These are phyloP conservation scores for Domatiomyces globalis DNA, from an alignment of 2,329 filamentous ascomycete species.

Conservation along the genomic window DNA sequence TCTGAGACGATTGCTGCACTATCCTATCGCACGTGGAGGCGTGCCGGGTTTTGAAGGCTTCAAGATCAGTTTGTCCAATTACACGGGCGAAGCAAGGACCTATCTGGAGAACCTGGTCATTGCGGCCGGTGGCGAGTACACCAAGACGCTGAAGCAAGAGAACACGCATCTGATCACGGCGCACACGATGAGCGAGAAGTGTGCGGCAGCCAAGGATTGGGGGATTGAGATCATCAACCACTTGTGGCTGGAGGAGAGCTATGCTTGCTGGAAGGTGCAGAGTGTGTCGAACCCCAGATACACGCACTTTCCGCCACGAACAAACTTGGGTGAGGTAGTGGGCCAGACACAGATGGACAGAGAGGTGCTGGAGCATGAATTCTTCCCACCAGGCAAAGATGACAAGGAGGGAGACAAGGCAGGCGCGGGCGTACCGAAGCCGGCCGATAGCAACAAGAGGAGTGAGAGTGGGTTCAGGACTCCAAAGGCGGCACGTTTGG, in stretches of 20 bases:
- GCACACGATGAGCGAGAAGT: slow-evolving; percentile 81
- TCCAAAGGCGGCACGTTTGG: slow-evolving; percentile 38
- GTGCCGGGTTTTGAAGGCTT: slow-evolving; percentile 65
- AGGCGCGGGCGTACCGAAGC: slow-evolving; percentile 20
- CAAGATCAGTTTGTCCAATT: slow-evolving; percentile 86
- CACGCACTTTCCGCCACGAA: slow-evolving; percentile 71
- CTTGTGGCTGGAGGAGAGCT: slow-evolving; percentile 94
- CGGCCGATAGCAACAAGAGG: slow-evolving; percentile 18
- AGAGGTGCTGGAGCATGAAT: slow-evolving; percentile 55
- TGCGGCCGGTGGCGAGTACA: slow-evolving; percentile 74
- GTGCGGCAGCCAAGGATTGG: slow-evolving; percentile 83
- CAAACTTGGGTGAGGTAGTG: slow-evolving; percentile 84
- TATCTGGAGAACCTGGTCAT: slow-evolving; percentile 86
- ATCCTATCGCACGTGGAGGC: slow-evolving; percentile 63
- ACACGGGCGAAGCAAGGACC: slow-evolving; percentile 80
- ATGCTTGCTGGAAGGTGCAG: slow-evolving; percentile 70
- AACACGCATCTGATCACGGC: slow-evolving; percentile 95
- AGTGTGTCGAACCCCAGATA: slow-evolving; percentile 61
- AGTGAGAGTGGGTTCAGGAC: slow-evolving; percentile 33
- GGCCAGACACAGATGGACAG: slow-evolving; percentile 76
- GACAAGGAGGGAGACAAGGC: slow-evolving; percentile 15
- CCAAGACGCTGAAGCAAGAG: slow-evolving; percentile 85
- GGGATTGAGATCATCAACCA: slow-evolving; percentile 82
- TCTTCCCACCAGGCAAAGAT: slow-evolving; percentile 31
- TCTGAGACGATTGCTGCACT: slow-evolving; percentile 69